Evolutionary conservation across 1,284 basidiomycete species (phyloP).

Genomic region (Boletus sp.): DNA sequence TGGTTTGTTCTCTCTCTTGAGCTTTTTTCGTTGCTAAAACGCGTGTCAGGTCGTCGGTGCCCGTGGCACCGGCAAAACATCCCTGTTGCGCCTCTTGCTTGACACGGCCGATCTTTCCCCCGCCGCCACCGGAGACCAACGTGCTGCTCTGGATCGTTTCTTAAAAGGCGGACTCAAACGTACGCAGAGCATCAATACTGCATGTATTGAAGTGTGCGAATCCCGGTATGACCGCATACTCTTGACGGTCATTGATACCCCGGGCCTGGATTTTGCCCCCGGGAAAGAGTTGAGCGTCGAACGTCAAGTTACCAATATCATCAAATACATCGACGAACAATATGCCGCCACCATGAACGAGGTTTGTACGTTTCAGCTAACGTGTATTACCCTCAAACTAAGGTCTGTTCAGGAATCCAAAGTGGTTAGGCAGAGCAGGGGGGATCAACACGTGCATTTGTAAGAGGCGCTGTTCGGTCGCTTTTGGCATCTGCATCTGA

Average conservation of each 20-base stretch:
- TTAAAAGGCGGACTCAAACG: constrained; percentile 52
- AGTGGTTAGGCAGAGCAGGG: constrained; percentile 77
- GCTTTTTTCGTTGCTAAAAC: constrained; percentile 1
- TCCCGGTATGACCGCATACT: constrained; percentile 70
- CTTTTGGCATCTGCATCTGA: constrained; percentile 18
- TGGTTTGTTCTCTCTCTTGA: constrained; percentile 44
- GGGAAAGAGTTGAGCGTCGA: constrained; percentile 73
- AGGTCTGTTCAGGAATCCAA: constrained; percentile 63
- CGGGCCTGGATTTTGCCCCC: constrained; percentile 68
- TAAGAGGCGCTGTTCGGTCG: constrained; percentile 37
- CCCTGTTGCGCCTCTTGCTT: constrained; percentile 60
- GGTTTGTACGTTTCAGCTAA: constrained; percentile 40
- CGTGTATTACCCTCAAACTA: background rate
- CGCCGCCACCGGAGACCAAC: constrained; percentile 63
- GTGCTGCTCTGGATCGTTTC: constrained; percentile 56
- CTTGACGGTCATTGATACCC: constrained; percentile 77
- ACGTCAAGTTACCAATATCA: constrained; percentile 62
- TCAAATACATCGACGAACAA: constrained; percentile 72
- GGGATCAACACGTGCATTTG: constrained; percentile 82
- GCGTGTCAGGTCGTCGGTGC: constrained; percentile 63
- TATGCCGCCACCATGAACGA: constrained; percentile 82
- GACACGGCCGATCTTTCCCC: constrained; percentile 77
- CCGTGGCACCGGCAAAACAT: constrained; percentile 77
- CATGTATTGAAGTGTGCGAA: constrained; percentile 74
- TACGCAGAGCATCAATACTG: constrained; percentile 59